Evolutionary conservation across 202 grass and related monocot species (phyloP).

Genomic region (Elaeis oleifera): DNA sequence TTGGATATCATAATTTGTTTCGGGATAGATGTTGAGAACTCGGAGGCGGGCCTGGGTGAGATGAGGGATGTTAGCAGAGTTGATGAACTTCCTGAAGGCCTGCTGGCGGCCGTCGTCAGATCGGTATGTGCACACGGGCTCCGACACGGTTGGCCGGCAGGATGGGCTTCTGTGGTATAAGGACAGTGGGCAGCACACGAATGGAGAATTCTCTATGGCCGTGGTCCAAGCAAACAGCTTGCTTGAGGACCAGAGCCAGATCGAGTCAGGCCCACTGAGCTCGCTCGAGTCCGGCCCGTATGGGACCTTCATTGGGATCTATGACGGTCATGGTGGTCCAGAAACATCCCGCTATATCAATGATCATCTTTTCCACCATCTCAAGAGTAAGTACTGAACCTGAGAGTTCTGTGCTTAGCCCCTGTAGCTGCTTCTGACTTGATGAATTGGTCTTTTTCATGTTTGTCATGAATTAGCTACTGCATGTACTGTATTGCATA

Average conservation of each 20-base stretch:
- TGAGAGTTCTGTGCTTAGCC: too few relatives aligned
- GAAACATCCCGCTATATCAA: conserved; percentile 21
- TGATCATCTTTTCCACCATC: conserved; percentile 13
- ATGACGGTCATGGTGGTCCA: conserved; percentile 15
- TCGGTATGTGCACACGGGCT: not conserved
- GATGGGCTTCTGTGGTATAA: conserved; percentile 19
- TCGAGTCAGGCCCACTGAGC: conserved; percentile 12
- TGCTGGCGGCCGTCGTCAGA: conserved; percentile 8
- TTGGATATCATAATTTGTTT: not conserved
- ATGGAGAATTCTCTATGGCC: conserved; percentile 14
- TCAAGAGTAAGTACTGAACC: conserved; percentile 7
- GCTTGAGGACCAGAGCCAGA: conserved; percentile 16
- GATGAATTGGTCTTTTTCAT: not conserved
- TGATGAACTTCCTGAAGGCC: conserved; percentile 11
- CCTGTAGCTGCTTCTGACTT: not conserved
- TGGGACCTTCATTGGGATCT: conserved; percentile 10
- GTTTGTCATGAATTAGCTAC: too few relatives aligned
- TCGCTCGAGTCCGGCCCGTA: not conserved
- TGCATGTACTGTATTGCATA: too few relatives aligned
- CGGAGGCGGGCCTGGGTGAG: not conserved
- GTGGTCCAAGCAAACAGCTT: conserved; percentile 14
- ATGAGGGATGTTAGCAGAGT: conserved; percentile 12
- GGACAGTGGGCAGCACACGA: conserved; percentile 2
- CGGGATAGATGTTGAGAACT: not conserved
- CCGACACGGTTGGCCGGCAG: conserved; percentile 3